phyloP scores from a whole-genome alignment of 1,139 yeast species.

The Pichia sp. region DNA sequence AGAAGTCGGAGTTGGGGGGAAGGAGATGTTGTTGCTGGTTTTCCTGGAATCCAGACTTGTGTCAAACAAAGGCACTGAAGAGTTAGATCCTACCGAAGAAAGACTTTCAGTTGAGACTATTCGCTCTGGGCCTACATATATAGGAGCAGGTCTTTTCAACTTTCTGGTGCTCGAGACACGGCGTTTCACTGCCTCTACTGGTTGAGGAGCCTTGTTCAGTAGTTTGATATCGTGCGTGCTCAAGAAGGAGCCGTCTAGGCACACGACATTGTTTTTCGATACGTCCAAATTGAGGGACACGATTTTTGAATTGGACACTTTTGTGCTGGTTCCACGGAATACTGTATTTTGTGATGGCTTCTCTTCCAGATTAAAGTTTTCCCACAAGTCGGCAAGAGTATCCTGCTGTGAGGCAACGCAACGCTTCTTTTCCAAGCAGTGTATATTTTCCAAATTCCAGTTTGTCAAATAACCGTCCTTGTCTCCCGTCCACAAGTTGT shows the following conservation, averaged over 20 bases:
- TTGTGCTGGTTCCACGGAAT: conserved; percentile 1
- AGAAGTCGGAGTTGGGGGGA: not conserved
- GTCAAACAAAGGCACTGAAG: not conserved
- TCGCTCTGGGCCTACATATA: not conserved
- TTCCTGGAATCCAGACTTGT: not conserved
- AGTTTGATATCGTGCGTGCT: conserved; percentile 11
- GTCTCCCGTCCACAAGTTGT: conserved; percentile 56
- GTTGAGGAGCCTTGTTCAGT: not conserved
- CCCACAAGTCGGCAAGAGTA: not conserved
- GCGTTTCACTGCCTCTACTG: not conserved
- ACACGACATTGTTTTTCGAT: conserved; percentile 8
- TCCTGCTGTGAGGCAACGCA: conserved; percentile 1
- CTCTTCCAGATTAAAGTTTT: not conserved
- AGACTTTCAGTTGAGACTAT: not conserved
- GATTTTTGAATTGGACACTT: conserved; percentile 13
- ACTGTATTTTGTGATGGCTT: not conserved
- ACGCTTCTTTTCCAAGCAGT: not conserved
- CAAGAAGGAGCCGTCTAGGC: conserved; percentile 14
- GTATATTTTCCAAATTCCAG: conserved; percentile 50
- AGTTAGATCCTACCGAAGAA: not conserved
- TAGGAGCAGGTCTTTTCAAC: not conserved
- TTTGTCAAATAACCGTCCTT: conserved; percentile 68
- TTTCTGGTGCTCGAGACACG: too few species aligned
- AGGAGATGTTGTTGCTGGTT: not conserved
- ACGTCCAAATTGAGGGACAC: conserved; percentile 9